phyloP scores from a whole-genome alignment of 805 yeast genomes.

The Candida takata region DNA sequence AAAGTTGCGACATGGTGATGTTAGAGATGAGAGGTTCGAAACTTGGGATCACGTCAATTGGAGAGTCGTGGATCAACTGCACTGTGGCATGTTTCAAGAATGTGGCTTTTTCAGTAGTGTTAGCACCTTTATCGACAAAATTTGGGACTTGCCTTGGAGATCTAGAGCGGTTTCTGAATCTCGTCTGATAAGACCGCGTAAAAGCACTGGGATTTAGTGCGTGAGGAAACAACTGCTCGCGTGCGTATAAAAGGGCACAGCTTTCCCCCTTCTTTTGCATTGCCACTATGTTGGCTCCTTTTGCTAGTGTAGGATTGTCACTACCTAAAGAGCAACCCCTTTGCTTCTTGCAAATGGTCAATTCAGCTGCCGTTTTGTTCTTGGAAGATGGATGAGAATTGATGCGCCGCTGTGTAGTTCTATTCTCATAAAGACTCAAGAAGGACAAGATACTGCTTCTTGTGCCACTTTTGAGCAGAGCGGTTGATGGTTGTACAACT shows the following conservation, averaged over 20 bases:
- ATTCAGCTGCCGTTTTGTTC: too few species aligned
- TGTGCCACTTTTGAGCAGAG: background rate
- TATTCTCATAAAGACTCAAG: background rate
- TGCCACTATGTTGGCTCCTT: too few species aligned
- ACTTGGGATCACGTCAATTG: conserved; percentile 11
- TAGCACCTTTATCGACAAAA: too few species aligned
- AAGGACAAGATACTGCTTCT: background rate
- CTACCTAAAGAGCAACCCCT: too few species aligned
- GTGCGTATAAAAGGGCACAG: too few species aligned
- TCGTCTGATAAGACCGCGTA: conserved; percentile 10
- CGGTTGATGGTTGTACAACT: background rate
- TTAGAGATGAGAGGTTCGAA: conserved; percentile 14
- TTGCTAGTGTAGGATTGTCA: too few species aligned
- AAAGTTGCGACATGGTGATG: conserved; percentile 7
- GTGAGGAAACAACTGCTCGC: too few species aligned
- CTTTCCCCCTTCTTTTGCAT: too few species aligned
- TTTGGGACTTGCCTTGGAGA: background rate
- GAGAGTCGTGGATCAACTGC: conserved; percentile 18
- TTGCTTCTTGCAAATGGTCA: too few species aligned
- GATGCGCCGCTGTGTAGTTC: too few species aligned
- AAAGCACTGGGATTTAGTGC: background rate
- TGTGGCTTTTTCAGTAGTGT: too few species aligned
- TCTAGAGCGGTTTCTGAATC: conserved; percentile 7
- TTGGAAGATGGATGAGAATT: too few species aligned
- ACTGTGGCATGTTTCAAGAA: conserved; percentile 13